Evolutionary conservation across 345 rosid species (phyloP).

Genomic region (Euclidium syriacum): DNA sequence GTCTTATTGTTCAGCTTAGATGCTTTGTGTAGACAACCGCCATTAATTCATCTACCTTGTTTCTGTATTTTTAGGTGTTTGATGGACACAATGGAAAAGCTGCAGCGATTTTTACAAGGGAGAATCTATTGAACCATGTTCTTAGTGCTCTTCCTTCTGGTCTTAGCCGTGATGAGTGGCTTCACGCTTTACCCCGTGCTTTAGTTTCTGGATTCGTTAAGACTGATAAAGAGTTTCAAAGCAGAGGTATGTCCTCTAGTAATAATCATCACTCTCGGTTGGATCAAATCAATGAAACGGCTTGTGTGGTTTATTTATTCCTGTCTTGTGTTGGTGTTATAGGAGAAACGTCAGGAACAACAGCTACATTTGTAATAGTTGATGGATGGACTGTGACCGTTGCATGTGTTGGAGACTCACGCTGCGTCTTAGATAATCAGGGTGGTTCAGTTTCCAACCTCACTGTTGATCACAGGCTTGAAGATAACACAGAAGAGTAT

Average conservation of each 20-base stretch:
- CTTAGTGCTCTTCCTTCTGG: slow-evolving; percentile 68
- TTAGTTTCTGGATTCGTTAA: slow-evolving; percentile 90
- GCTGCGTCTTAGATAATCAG: slow-evolving; percentile 73
- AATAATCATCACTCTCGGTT: background rate
- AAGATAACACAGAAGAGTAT: slow-evolving; percentile 82
- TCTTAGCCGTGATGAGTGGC: slow-evolving; percentile 80
- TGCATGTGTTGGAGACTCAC: slow-evolving; percentile 94
- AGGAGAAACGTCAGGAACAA: slow-evolving; percentile 95
- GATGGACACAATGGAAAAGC: slow-evolving; percentile 96
- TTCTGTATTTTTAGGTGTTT: slow-evolving; percentile 49
- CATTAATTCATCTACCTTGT: background rate
- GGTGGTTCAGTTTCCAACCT: slow-evolving; percentile 66
- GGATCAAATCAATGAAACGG: background rate
- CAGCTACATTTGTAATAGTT: slow-evolving; percentile 83
- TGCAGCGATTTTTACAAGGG: slow-evolving; percentile 77
- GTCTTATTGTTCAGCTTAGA: background rate
- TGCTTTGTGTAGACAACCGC: background rate
- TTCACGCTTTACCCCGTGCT: slow-evolving; percentile 82
- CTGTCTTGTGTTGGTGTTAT: no score
- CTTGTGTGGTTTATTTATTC: slow-evolving; percentile 11
- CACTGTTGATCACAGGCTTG: slow-evolving; percentile 88
- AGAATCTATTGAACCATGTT: slow-evolving; percentile 63
- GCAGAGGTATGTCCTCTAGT: slow-evolving; percentile 43
- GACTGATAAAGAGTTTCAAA: slow-evolving; percentile 94
- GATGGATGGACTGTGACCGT: slow-evolving; percentile 95